Evolutionary conservation across 2,329 filamentous ascomycete genomes (phyloP).

Genomic region (Knoxdaviesia capensis): DNA sequence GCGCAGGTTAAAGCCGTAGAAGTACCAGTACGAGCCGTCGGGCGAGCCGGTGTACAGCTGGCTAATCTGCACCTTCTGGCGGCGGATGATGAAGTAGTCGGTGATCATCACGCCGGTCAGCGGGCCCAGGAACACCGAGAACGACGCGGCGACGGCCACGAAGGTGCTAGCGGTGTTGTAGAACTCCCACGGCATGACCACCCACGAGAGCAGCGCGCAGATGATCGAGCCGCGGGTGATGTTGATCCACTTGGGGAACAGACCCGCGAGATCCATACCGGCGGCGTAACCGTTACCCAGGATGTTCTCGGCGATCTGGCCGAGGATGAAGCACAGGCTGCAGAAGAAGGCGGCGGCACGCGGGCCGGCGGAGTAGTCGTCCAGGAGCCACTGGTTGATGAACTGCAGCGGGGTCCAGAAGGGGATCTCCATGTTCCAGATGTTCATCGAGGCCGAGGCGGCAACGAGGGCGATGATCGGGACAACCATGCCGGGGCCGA

Average conservation of each 20-base stretch:
- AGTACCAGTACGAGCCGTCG: constrained; percentile 17
- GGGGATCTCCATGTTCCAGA: constrained; percentile 8
- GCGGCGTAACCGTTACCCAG: constrained; percentile 11
- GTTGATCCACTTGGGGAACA: constrained; percentile 10
- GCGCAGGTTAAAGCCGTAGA: constrained; percentile 15
- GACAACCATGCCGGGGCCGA: constrained; percentile 11
- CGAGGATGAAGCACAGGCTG: constrained; percentile 9
- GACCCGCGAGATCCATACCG: constrained; percentile 11
- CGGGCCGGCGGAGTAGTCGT: constrained; percentile 8
- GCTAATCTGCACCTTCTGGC: constrained; percentile 15
- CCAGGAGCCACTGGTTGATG: constrained; percentile 11
- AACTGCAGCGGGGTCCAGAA: constrained; percentile 10
- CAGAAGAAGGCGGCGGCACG: constrained; percentile 12
- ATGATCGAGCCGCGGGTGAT: constrained; percentile 11
- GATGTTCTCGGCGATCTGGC: constrained; percentile 12
- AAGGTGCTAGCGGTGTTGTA: constrained; percentile 11
- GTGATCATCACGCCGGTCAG: constrained; percentile 12
- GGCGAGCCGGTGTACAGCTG: constrained; percentile 14
- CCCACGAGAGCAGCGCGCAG: constrained; percentile 8
- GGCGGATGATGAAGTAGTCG: constrained; percentile 13
- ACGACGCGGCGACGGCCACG: constrained; percentile 10
- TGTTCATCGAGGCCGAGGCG: constrained; percentile 10
- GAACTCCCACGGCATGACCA: constrained; percentile 12
- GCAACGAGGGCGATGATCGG: constrained; percentile 9
- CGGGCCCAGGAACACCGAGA: constrained; percentile 11